A percentile compares a stretch with the other conserved stretches of the same genome.
Evolutionary conservation across 768 basidiomycete species (phyloP).

Genomic region (Boletus eberwhitei): DNA sequence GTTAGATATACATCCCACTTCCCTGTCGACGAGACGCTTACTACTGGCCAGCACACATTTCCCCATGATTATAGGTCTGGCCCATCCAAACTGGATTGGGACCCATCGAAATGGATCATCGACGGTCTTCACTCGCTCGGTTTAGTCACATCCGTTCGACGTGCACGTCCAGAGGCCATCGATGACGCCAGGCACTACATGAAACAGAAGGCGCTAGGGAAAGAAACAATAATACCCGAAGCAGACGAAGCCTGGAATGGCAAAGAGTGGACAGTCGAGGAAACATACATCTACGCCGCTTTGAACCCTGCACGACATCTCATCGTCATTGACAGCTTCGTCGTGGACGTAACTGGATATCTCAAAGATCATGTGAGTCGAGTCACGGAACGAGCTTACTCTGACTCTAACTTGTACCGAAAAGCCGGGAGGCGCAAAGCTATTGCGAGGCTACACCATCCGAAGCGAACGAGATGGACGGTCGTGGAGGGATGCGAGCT

Average conservation of each 20-base stretch:
- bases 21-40: neutral
- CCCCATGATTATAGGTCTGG: constrained; percentile 14
- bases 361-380: constrained; percentile 9
- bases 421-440: constrained; percentile 6
- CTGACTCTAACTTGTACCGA: neutral
- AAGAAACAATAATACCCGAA: neutral
- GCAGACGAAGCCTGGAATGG: constrained; percentile 1
- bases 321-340: constrained; percentile 7
- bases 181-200: constrained; percentile 6
- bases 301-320: neutral
- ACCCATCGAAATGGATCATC: constrained; percentile 14
- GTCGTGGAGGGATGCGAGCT: constrained; percentile 9
- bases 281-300: neutral
- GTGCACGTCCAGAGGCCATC: constrained; percentile 5
- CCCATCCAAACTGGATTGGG: constrained; percentile 11
- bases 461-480: neutral
- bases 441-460: constrained; percentile 3
- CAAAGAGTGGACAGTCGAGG: constrained; percentile 4
- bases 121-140: constrained; percentile 4
- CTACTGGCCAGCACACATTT: constrained; percentile 7
- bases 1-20: constrained; percentile 1
- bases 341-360: constrained; percentile 5
- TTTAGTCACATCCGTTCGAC: constrained; percentile 5
- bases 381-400: neutral
- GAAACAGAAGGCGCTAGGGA: constrained; percentile 3